Evolutionary conservation across 495 filamentous ascomycete species (phyloP).

Genomic region (Lasiosphaeria ovina): DNA sequence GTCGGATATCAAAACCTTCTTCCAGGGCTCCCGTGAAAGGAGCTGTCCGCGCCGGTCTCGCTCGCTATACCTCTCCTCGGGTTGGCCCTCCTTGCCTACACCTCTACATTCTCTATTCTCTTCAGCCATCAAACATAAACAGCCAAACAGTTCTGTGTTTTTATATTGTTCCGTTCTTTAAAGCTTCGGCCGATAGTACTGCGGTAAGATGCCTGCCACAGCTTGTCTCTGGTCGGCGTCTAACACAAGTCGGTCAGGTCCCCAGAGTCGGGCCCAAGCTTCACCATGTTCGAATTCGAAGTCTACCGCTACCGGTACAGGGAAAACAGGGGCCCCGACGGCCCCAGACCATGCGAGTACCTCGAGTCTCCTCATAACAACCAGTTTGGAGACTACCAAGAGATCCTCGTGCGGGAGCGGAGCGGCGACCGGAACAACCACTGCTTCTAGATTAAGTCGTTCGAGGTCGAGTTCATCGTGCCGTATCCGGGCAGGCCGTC

Average conservation of each 20-base stretch:
- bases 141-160: too few relatives aligned
- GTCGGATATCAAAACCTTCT: too few relatives aligned
- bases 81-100: too few relatives aligned
- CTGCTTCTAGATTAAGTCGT: constrained; percentile 23
- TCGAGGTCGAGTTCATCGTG: constrained; percentile 16
- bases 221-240: too few relatives aligned
- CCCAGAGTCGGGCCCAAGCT: not conserved
- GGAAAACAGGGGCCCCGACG: not conserved
- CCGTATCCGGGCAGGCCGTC: constrained; percentile 5
- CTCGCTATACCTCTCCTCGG: too few relatives aligned
- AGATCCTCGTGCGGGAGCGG: constrained; percentile 26
- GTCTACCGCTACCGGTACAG: constrained; percentile 18
- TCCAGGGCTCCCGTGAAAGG: too few relatives aligned
- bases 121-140: too few relatives aligned
- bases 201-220: too few relatives aligned
- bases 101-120: too few relatives aligned
- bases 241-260: not conserved
- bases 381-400: not conserved
- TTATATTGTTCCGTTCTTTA: too few relatives aligned
- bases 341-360: not conserved
- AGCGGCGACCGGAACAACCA: constrained; percentile 27
- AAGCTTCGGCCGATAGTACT: too few relatives aligned
- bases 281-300: constrained; percentile 8
- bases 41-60: too few relatives aligned
- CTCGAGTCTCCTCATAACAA: constrained; percentile 21